Percentiles rank a stretch among this genome's conserved stretches.
Evolutionary conservation across 768 basidiomycete genomes (phyloP).

Genomic region (Leccinum disarticulatum): DNA sequence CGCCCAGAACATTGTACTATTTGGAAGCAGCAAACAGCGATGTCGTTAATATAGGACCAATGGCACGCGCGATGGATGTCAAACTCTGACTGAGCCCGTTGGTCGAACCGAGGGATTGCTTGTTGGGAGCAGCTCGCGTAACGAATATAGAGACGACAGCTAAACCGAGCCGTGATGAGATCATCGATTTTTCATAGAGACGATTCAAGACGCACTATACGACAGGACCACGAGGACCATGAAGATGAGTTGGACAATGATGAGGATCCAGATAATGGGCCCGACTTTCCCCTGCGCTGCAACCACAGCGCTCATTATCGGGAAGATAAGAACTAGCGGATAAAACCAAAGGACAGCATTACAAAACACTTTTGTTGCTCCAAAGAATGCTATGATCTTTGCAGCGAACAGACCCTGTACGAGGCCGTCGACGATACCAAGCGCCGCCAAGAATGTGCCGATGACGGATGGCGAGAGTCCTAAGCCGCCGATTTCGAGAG

Average conservation of each 20-base stretch:
- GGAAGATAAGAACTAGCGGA: conserved; percentile 43
- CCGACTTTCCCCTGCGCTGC: conserved; percentile 31
- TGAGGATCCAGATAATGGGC: conserved; percentile 37
- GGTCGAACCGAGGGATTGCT: conserved; percentile 52
- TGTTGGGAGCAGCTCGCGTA: conserved; percentile 52
- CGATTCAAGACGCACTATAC: conserved; percentile 35
- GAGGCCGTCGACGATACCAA: conserved; percentile 38
- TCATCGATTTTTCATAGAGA: neutral
- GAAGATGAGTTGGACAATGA: conserved; percentile 29
- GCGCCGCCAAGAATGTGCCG: conserved; percentile 37
- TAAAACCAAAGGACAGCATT: conserved; percentile 37
- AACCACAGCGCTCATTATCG: conserved; percentile 43
- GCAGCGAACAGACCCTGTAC: conserved; percentile 44
- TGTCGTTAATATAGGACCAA: conserved; percentile 49
- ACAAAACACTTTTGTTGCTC: conserved; percentile 43
- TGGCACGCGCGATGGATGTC: conserved; percentile 44
- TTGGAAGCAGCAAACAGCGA: conserved; percentile 56
- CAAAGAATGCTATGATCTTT: conserved; percentile 39
- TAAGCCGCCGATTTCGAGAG: conserved; percentile 43
- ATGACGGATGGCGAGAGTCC: conserved; percentile 42
- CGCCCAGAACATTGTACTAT: conserved; percentile 46
- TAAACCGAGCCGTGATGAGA: conserved; percentile 4
- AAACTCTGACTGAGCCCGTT: conserved; percentile 56
- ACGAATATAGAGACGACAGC: conserved; percentile 56
- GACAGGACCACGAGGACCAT: conserved; percentile 40